Percentiles rank a stretch among this genome's conserved stretches.
phyloP scores from a whole-genome alignment of 768 basidiomycete genomes.

The Leccinum fibrillosum region DNA sequence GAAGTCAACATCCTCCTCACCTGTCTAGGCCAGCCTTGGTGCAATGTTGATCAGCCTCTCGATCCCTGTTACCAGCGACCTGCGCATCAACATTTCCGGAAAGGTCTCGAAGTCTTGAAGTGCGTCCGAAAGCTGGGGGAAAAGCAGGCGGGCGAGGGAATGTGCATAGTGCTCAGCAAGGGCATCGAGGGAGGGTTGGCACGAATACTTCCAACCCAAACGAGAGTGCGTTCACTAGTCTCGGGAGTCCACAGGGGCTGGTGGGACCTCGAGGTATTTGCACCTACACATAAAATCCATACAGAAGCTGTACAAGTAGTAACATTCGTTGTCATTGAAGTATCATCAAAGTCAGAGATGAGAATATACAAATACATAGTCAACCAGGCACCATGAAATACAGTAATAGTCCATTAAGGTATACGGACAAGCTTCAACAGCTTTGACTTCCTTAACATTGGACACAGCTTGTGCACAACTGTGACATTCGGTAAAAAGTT shows the following conservation, averaged over 20 bases:
- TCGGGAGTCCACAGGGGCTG: conserved; percentile 37
- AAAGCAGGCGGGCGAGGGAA: conserved; percentile 66
- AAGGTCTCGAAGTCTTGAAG: conserved; percentile 73
- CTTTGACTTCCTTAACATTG: too few species aligned
- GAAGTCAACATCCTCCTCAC: conserved; percentile 92
- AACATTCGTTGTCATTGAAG: too few species aligned
- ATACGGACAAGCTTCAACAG: too few species aligned
- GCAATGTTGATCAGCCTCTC: conserved; percentile 81
- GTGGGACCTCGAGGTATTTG: conserved; percentile 25
- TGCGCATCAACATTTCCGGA: conserved; percentile 68
- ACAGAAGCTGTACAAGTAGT: too few species aligned
- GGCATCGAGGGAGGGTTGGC: conserved; percentile 35
- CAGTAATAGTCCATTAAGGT: too few species aligned
- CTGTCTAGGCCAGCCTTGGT: conserved; percentile 76
- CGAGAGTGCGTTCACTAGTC: conserved; percentile 39
- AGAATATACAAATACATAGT: too few species aligned
- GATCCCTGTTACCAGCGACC: conserved; percentile 71
- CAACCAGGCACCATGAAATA: too few species aligned
- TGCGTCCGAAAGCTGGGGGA: conserved; percentile 85
- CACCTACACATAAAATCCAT: too few species aligned
- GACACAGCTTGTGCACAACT: too few species aligned
- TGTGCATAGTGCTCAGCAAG: conserved; percentile 59
- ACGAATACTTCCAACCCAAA: conserved; percentile 42
- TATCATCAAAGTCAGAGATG: too few species aligned
- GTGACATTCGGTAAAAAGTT: too few species aligned